Evolutionary conservation across 352 stramenopile genomes (phyloP), one percentile per base, ranked within the genome.

Genomic region (Peronospora belbahrii): DNA sequence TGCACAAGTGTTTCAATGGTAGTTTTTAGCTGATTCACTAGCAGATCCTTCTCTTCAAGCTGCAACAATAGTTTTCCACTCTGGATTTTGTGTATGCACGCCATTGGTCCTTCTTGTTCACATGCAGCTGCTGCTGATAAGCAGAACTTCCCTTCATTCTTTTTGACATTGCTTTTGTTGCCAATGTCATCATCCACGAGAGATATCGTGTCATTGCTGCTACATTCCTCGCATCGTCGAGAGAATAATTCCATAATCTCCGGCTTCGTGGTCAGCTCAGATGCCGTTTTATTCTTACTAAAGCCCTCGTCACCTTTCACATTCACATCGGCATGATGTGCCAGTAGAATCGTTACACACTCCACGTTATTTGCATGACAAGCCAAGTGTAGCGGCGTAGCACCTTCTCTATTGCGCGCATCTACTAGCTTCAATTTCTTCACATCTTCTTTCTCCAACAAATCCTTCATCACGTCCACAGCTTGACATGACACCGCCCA

Each of bases 401-500:
- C 75, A 22, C 82, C 82, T 25, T 94, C 79, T 13, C 47, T 56
- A 34, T 94, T 94, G 14, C 51, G 52, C 13, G 53, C 39, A 53
- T 91, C 52, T 4, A 88, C 45, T 1, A 88, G 52, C 5, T 64
- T 50, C 11, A 50, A 49, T 7, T 58, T 32, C 33, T 68, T 38
- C 9, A 77, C 65, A 11, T 73, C 54, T 20, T 65, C 52, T 24
- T 55, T 54, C 24, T 59, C 35, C 14, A 93, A 39, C 7, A 93
- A 50, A 3, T 70, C 50, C 10, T 46, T 52, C 19, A 85, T 57
- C 48, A 86, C 74, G 6, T 75, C 52, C 13, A 61, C 40, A 2
- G 82, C 77, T n/a, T 83, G 63, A 52, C 82, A 91, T 2, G 72
- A 85, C 19, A 73, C 74, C 4, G 82, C 77, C 82, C 82, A 94